A percentile compares a stretch with the other conserved stretches of the same genome.
phyloP scores from a whole-genome alignment of 495 filamentous ascomycete species.

The Cairneyella variabilis region DNA sequence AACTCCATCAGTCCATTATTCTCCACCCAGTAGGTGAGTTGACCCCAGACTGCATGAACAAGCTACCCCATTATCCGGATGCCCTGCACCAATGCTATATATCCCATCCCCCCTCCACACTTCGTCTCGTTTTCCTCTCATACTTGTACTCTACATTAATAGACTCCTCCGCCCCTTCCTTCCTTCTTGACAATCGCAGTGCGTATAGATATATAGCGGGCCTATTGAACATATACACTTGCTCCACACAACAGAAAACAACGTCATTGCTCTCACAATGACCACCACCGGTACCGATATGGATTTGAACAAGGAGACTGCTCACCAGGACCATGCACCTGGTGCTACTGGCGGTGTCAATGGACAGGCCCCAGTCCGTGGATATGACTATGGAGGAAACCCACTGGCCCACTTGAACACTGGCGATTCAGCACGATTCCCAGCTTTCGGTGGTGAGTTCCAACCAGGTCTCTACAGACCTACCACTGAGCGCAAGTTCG shows the following conservation, averaged over 20 bases:
- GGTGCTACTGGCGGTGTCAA: conserved; percentile 19
- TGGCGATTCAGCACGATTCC: conserved; percentile 54
- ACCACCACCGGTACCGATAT: conserved; percentile 1
- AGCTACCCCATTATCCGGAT: conserved; percentile 19
- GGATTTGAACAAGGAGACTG: conserved; percentile 9
- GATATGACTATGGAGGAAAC: conserved; percentile 56
- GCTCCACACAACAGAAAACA: neutral
- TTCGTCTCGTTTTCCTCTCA: neutral
- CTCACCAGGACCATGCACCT: neutral
- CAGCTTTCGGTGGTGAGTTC: conserved; percentile 93
- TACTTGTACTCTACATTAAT: neutral
- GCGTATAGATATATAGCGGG: conserved; percentile 11
- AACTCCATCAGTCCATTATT: neutral
- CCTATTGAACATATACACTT: conserved; percentile 2
- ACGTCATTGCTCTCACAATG: neutral
- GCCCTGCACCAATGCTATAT: conserved; percentile 15
- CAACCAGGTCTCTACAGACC: conserved; percentile 85
- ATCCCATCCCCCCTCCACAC: conserved; percentile 3
- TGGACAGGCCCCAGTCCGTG: conserved; percentile 24
- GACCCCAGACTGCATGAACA: conserved; percentile 15
- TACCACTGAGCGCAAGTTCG: conserved; percentile 74
- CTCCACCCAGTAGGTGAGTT: conserved; percentile 1
- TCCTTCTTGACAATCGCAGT: neutral
- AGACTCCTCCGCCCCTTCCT: neutral
- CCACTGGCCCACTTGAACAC: conserved; percentile 71